These are phyloP conservation scores for Diaporthe citriasiana DNA, from an alignment of 2,329 filamentous ascomycete genomes.

Conservation along the genomic window DNA sequence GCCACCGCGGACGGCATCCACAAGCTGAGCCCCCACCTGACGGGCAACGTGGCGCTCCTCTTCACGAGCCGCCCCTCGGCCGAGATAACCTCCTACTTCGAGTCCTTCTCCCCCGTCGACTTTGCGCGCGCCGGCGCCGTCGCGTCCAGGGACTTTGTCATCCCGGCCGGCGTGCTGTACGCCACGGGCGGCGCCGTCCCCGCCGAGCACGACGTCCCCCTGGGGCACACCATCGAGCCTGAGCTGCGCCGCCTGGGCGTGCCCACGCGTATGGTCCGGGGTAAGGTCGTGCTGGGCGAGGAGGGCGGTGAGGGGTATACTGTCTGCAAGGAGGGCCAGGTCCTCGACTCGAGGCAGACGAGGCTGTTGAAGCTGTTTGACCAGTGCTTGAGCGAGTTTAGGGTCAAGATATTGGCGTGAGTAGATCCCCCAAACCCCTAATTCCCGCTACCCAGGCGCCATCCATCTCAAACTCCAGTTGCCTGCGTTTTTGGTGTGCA, in stretches of 20 bases:
- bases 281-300: constrained; percentile 81
- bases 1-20: constrained; percentile 86
- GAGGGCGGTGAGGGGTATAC: constrained; percentile 71
- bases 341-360: constrained; percentile 91
- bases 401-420: constrained; percentile 81
- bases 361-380: constrained; percentile 94
- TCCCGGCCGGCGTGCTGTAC: constrained; percentile 88
- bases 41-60: constrained; percentile 88
- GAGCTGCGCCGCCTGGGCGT: constrained; percentile 90
- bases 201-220: constrained; percentile 83
- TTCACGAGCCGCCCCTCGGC: constrained; percentile 84
- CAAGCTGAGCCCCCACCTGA: constrained; percentile 76
- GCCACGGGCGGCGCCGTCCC: constrained; percentile 85
- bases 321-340: constrained; percentile 88
- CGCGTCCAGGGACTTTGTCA: constrained; percentile 80
- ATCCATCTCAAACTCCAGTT: not conserved
- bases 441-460: not conserved
- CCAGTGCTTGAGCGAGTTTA: constrained; percentile 91
- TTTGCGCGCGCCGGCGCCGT: constrained; percentile 89
- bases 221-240: constrained; percentile 91
- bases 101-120: constrained; percentile 80
- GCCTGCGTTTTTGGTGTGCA: not conserved
- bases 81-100: constrained; percentile 80
- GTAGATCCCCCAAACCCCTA: constrained; percentile 48
- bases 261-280: constrained; percentile 89